These are phyloP conservation scores for Xylaria acuta DNA, from an alignment of 495 filamentous ascomycete genomes.

Conservation along the genomic window DNA sequence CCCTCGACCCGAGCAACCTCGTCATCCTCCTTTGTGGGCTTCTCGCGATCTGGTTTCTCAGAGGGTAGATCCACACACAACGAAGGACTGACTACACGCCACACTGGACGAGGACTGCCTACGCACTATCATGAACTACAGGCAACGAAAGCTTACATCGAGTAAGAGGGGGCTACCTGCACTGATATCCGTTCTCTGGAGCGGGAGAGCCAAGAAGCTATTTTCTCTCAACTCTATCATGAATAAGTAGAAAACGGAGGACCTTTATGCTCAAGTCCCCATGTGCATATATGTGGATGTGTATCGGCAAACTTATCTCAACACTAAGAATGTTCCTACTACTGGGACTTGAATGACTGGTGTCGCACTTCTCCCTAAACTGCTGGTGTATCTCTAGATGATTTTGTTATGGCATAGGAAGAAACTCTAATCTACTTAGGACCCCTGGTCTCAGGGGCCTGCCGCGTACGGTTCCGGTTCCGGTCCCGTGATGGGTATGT, in stretches of 20 bases:
- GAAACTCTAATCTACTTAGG: no score
- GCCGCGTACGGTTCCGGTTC: no score
- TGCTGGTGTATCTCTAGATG: no score
- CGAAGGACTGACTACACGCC: not conserved
- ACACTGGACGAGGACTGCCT: not conserved
- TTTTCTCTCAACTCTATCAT: not conserved
- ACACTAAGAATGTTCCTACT: not conserved
- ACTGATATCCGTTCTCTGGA: not conserved
- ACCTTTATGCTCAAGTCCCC: not conserved
- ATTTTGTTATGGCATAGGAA: not conserved
- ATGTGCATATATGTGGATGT: not conserved
- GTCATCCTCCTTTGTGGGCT: not conserved
- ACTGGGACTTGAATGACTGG: not conserved
- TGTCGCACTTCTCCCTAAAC: no score
- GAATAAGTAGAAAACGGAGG: not conserved
- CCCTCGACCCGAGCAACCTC: not conserved
- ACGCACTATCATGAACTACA: not conserved
- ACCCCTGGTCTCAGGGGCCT: no score
- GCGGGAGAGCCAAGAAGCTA: not conserved
- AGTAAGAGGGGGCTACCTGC: not conserved
- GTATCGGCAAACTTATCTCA: not conserved
- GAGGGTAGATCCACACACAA: not conserved
- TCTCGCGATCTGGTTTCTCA: not conserved
- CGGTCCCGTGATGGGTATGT: no score
- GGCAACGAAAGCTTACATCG: not conserved